phyloP scores from a whole-genome alignment of 2,329 filamentous ascomycete genomes.

The Penicillium hesseltinei region DNA sequence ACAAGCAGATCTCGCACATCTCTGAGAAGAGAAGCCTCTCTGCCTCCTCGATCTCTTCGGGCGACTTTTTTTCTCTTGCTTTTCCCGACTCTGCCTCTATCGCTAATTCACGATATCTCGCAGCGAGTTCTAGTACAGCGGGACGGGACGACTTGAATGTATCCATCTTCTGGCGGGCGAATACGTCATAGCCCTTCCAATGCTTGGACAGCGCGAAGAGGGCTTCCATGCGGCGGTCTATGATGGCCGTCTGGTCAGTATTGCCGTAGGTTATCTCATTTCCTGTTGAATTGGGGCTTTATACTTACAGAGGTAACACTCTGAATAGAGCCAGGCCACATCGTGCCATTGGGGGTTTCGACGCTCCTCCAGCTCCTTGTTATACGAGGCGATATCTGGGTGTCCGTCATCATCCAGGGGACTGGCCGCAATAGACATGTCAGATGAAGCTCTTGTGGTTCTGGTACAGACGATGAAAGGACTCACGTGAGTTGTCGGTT shows the following conservation, averaged over 20 bases:
- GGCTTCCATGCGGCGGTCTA: conserved; percentile 70
- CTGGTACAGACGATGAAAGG: neutral
- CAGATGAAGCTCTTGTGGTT: neutral
- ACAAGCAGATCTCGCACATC: conserved; percentile 94
- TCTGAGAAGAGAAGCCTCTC: conserved; percentile 80
- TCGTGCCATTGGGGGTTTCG: conserved; percentile 77
- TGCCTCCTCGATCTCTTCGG: conserved; percentile 59
- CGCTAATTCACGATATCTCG: conserved; percentile 73
- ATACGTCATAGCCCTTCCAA: conserved; percentile 91
- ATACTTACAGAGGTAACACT: conserved; percentile 77
- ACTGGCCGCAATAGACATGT: conserved; percentile 40
- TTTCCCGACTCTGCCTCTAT: conserved; percentile 61
- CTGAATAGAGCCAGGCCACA: conserved; percentile 82
- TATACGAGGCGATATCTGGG: conserved; percentile 76
- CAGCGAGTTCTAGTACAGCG: conserved; percentile 77
- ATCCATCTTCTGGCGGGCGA: conserved; percentile 81
- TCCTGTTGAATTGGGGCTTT: neutral
- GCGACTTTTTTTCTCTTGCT: conserved; percentile 34
- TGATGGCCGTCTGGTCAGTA: conserved; percentile 22
- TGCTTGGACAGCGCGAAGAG: conserved; percentile 72
- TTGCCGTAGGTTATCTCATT: neutral
- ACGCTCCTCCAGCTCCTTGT: conserved; percentile 74
- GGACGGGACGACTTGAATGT: conserved; percentile 90
- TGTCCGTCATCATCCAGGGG: conserved; percentile 75
- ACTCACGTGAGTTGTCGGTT: conserved; percentile 9